Percentiles rank a stretch among this genome's conserved stretches.
Evolutionary conservation across 2,329 filamentous ascomycete species (phyloP).

Genomic region (Nothophaeocryptopus gaeumannii): DNA sequence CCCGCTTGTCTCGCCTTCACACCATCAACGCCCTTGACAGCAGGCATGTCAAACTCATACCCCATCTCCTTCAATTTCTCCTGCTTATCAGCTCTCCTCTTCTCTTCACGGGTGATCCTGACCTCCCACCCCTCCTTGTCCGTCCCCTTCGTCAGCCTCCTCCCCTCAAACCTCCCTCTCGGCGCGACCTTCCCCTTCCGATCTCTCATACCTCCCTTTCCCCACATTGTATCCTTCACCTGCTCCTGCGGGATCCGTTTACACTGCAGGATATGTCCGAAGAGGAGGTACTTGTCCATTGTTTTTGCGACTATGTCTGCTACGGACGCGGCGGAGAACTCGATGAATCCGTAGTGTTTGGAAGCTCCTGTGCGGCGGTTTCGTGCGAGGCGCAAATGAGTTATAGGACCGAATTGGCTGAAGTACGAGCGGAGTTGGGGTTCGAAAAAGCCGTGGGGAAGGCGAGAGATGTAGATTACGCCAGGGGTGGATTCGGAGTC

Average conservation of each 20-base stretch:
- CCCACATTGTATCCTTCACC: conserved; percentile 78
- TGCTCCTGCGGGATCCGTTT: conserved; percentile 73
- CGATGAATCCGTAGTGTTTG: conserved; percentile 93
- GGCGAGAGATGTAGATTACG: conserved; percentile 83
- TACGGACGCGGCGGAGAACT: conserved; percentile 75
- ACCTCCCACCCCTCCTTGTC: conserved; percentile 75
- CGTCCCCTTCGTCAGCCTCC: conserved; percentile 68
- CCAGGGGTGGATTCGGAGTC: conserved; percentile 60
- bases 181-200: conserved; percentile 72
- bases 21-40: conserved; percentile 62
- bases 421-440: conserved; percentile 93
- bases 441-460: conserved; percentile 96
- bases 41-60: conserved; percentile 76
- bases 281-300: conserved; percentile 97
- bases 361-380: conserved; percentile 88
- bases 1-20: conserved; percentile 39
- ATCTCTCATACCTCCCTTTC: conserved; percentile 59
- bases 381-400: conserved; percentile 75
- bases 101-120: conserved; percentile 70
- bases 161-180: conserved; percentile 80
- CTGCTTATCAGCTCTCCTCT: conserved; percentile 65
- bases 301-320: conserved; percentile 90
- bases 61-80: conserved; percentile 75
- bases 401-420: conserved; percentile 83
- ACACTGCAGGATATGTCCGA: conserved; percentile 89